Evolutionary conservation across 257 asterid species (phyloP).

Genomic region (Forsythia viridissima): DNA sequence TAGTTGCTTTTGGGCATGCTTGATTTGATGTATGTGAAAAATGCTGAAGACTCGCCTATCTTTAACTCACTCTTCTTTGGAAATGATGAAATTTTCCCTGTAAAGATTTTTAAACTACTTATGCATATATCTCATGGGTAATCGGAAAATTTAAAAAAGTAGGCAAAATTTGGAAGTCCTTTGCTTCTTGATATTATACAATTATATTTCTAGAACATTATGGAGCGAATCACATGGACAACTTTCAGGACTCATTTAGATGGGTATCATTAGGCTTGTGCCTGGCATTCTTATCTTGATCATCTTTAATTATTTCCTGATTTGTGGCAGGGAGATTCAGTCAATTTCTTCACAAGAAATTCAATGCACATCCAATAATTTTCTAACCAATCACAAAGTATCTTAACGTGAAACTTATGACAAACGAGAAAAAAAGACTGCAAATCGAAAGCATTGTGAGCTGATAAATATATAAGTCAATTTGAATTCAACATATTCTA

Average conservation of each 20-base stretch:
- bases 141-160: background rate
- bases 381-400: background rate
- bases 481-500: background rate
- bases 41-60: conserved; percentile 94
- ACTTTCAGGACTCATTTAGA: background rate
- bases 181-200: background rate
- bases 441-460: background rate
- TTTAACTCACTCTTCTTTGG: conserved; percentile 68
- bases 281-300: background rate
- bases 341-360: background rate
- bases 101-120: conserved; percentile 17
- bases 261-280: background rate
- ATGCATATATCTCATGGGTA: background rate
- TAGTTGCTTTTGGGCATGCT: conserved; percentile 44
- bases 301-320: background rate
- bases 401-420: background rate
- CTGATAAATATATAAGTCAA: background rate
- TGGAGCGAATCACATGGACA: background rate
- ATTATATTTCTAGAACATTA: background rate
- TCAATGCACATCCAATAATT: background rate
- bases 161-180: background rate
- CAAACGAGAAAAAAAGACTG: background rate
- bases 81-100: conserved; percentile 62
- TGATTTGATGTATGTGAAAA: conserved; percentile 87
- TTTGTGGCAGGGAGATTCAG: background rate